Evolutionary conservation across 1,284 basidiomycete species (phyloP).

Genomic region (Ganoderma meredithae): DNA sequence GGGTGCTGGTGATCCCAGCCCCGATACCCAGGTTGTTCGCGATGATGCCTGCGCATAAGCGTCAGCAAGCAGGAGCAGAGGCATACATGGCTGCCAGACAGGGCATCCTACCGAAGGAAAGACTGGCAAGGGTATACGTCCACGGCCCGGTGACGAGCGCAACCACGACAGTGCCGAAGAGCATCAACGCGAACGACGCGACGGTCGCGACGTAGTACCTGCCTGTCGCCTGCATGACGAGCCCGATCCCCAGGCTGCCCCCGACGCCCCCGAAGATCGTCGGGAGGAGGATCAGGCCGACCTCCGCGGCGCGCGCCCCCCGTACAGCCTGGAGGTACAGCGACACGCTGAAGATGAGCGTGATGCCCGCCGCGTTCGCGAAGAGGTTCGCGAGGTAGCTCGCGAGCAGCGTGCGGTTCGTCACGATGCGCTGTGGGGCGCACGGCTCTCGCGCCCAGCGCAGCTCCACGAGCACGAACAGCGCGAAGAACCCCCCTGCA

Average conservation of each 20-base stretch:
- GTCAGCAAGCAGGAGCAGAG: not conserved
- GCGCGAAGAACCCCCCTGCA: conserved; percentile 31
- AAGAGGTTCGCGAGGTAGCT: conserved; percentile 68
- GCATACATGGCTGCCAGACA: too few relatives aligned
- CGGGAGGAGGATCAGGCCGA: conserved; percentile 59
- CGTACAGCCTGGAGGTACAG: conserved; percentile 65
- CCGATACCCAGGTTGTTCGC: conserved; percentile 56
- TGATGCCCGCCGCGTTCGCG: conserved; percentile 52
- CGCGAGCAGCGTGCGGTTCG: conserved; percentile 56
- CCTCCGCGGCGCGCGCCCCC: conserved; percentile 52
- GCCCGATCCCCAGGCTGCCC: conserved; percentile 59
- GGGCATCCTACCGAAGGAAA: conserved; percentile 49
- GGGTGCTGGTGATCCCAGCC: conserved; percentile 59
- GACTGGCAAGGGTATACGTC: conserved; percentile 44
- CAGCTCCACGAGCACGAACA: conserved; percentile 48
- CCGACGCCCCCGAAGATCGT: conserved; percentile 52
- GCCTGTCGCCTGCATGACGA: conserved; percentile 65
- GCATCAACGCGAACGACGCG: conserved; percentile 46
- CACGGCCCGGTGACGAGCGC: conserved; percentile 50
- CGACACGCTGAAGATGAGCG: conserved; percentile 60
- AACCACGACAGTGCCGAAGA: conserved; percentile 49
- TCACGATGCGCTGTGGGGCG: conserved; percentile 60
- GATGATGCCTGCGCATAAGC: conserved; percentile 47
- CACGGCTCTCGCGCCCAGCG: conserved; percentile 62
- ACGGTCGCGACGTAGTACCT: conserved; percentile 63